These are phyloP conservation scores for Rhodomyrtus psidioides DNA, from an alignment of 441 rosid species.

Conservation along the genomic window DNA sequence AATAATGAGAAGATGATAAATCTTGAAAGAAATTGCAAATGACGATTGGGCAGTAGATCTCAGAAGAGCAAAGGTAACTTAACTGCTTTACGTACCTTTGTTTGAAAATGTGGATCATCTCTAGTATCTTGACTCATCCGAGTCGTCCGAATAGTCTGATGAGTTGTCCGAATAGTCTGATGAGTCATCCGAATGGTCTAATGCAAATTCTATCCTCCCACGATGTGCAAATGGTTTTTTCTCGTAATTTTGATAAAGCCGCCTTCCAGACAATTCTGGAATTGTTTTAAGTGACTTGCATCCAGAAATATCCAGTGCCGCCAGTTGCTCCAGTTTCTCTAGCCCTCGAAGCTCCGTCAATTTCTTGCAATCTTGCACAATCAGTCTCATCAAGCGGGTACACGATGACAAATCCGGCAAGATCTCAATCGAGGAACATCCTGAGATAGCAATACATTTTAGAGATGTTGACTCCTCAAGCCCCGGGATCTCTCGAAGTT, in stretches of 20 bases:
- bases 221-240: too few relatives aligned
- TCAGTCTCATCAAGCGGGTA: too few relatives aligned
- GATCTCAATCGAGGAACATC: too few relatives aligned
- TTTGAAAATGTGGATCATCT: not conserved
- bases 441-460: too few relatives aligned
- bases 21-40: not conserved
- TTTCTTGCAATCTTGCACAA: too few relatives aligned
- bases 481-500: too few relatives aligned
- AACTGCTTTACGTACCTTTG: not conserved
- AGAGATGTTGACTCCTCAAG: too few relatives aligned
- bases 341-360: too few relatives aligned
- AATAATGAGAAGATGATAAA: too few relatives aligned
- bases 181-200: accelerated
- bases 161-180: accelerated
- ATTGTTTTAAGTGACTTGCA: not conserved
- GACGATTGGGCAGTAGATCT: not conserved
- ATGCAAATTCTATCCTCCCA: too few relatives aligned
- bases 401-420: too few relatives aligned
- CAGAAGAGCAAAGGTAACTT: accelerated
- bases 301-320: not conserved
- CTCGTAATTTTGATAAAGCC: not conserved
- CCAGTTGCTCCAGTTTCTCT: too few relatives aligned
- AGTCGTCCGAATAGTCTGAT: accelerated
- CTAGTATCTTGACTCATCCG: not conserved
- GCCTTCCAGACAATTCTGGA: not conserved